These are phyloP conservation scores for Hericium coralloides DNA, from an alignment of 768 basidiomycete species.

Conservation along the genomic window DNA sequence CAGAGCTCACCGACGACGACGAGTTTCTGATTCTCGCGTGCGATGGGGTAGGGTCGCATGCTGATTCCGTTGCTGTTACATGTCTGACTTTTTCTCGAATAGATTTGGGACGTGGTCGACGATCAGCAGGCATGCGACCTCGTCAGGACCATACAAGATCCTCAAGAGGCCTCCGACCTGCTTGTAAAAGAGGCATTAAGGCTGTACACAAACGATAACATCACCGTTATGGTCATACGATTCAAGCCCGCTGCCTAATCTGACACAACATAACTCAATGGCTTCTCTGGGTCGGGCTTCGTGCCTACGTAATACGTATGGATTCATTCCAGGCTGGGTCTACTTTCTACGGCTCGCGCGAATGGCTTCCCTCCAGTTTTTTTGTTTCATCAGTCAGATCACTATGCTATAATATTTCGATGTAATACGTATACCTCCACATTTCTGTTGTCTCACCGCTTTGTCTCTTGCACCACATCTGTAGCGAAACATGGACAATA, in stretches of 20 bases:
- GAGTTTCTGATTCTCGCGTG: conserved; percentile 95
- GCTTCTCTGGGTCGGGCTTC: too few relatives aligned
- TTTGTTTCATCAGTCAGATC: background rate
- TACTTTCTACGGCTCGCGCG: too few relatives aligned
- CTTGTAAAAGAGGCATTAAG: conserved; percentile 78
- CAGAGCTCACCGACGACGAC: conserved; percentile 80
- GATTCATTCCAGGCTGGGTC: too few relatives aligned
- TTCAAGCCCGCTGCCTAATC: conserved; percentile 33
- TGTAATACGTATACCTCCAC: background rate
- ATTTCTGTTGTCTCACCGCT: background rate
- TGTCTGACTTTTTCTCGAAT: background rate
- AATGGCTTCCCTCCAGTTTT: too few relatives aligned
- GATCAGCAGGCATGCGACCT: conserved; percentile 90
- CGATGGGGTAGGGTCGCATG: conserved; percentile 61
- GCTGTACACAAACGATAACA: conserved; percentile 91
- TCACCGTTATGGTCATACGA: conserved; percentile 83
- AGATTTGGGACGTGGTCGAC: conserved; percentile 95
- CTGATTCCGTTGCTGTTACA: too few relatives aligned
- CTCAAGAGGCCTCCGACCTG: conserved; percentile 71
- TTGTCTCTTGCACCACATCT: background rate
- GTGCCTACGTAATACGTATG: too few relatives aligned
- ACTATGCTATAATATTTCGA: background rate
- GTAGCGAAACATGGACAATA: background rate
- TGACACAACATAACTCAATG: background rate
- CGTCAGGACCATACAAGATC: conserved; percentile 59